Evolutionary conservation across 2,329 filamentous ascomycete species (phyloP).

Genomic region (Salinomyces thailandicus): DNA sequence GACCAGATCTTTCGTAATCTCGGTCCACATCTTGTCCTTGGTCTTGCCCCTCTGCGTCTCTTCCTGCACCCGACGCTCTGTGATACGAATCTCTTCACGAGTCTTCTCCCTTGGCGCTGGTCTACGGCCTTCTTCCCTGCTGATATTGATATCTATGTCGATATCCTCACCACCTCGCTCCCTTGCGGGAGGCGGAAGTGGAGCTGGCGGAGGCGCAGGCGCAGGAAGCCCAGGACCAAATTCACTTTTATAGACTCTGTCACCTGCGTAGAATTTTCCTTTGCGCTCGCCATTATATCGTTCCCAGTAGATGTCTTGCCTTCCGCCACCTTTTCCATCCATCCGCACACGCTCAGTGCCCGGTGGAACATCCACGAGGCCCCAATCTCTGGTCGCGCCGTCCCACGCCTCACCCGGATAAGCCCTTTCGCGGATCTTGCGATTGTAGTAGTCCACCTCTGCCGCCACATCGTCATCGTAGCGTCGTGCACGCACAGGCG

Average conservation of each 20-base stretch:
- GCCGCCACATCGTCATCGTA: constrained; percentile 42
- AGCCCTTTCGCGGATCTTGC: constrained; percentile 58
- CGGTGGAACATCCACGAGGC: constrained; percentile 72
- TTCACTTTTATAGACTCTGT: constrained; percentile 39
- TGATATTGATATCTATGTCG: constrained; percentile 36
- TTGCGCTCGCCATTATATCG: constrained; percentile 68
- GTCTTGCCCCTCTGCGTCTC: constrained; percentile 14
- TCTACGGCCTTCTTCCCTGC: not conserved
- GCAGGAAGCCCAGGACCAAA: constrained; percentile 25
- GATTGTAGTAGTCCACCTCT: constrained; percentile 53
- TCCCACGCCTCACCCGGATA: constrained; percentile 63
- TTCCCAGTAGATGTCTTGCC: constrained; percentile 67
- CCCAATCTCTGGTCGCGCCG: constrained; percentile 66
- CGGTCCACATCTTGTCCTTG: constrained; percentile 68
- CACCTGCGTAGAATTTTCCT: constrained; percentile 63
- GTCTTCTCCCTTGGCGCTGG: constrained; percentile 12
- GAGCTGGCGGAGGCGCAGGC: constrained; percentile 14
- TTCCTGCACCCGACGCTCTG: constrained; percentile 11
- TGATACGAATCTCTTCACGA: constrained; percentile 37
- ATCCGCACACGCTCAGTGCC: constrained; percentile 73
- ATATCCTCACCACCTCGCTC: constrained; percentile 13
- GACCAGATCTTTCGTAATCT: constrained; percentile 90
- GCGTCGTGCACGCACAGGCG: constrained; percentile 11
- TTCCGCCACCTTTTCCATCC: constrained; percentile 66
- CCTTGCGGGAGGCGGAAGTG: constrained; percentile 9